phyloP scores from a whole-genome alignment of 306 rosid genomes.

The Alnus glutinosa region DNA sequence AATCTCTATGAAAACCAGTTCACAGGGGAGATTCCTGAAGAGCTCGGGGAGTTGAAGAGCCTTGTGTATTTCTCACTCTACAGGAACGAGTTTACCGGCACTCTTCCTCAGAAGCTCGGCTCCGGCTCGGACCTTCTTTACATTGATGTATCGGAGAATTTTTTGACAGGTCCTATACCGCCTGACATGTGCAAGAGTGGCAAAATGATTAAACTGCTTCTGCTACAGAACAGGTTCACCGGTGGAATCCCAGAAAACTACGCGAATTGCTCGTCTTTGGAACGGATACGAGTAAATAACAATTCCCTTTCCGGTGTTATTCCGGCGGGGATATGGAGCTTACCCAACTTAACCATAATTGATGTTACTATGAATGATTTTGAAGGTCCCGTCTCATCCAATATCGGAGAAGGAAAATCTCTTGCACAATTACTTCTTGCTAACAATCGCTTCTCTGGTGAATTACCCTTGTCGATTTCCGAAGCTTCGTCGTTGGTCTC shows the following conservation, averaged over 20 bases:
- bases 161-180: constrained; percentile 66
- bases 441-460: constrained; percentile 64
- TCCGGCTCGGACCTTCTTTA: constrained; percentile 47
- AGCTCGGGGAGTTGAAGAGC: constrained; percentile 58
- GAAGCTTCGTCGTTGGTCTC: constrained; percentile 57
- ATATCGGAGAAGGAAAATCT: constrained; percentile 64
- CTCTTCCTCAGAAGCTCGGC: constrained; percentile 75
- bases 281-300: constrained; percentile 49
- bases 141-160: constrained; percentile 83
- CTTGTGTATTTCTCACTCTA: constrained; percentile 59
- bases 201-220: constrained; percentile 31
- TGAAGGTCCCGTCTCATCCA: constrained; percentile 68
- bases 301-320: constrained; percentile 78
- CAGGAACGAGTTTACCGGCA: constrained; percentile 58
- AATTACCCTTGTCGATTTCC: constrained; percentile 56
- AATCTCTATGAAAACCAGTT: constrained; percentile 62
- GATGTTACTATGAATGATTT: constrained; percentile 69
- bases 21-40: constrained; percentile 61
- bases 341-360: constrained; percentile 49
- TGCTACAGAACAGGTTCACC: constrained; percentile 67
- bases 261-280: constrained; percentile 54
- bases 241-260: constrained; percentile 77
- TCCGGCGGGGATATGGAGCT: constrained; percentile 77
- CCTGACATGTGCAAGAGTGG: constrained; percentile 75
- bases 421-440: constrained; percentile 54